A percentile compares a stretch with the other conserved stretches of the same genome.
phyloP scores from a whole-genome alignment of 2,329 filamentous ascomycete species.

The Penicillium paneum region DNA sequence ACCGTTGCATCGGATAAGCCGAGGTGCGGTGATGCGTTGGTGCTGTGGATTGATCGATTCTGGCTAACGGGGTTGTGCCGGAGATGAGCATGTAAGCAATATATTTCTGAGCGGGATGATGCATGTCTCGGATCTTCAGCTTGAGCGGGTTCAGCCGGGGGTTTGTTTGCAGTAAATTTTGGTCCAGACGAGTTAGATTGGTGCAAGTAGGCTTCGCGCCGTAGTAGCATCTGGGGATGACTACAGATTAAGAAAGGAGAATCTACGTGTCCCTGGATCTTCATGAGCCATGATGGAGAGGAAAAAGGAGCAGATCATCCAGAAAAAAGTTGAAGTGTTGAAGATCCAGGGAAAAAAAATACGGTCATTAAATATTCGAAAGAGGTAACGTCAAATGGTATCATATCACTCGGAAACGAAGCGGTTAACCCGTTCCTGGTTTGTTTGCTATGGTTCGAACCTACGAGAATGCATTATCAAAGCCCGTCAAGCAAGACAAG shows the following conservation, averaged over 20 bases:
- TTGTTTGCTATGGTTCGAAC: conserved; percentile 34
- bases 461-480: conserved; percentile 35
- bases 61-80: background rate
- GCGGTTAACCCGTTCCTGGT: conserved; percentile 24
- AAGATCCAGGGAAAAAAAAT: conserved; percentile 12
- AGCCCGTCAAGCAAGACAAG: conserved; percentile 39
- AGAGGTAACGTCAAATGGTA: conserved; percentile 31
- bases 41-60: background rate
- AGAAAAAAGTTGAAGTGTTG: background rate
- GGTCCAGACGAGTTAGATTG: background rate
- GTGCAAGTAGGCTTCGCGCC: background rate
- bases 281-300: background rate
- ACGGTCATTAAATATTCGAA: conserved; percentile 28
- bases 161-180: background rate
- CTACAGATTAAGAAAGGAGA: background rate
- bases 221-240: background rate
- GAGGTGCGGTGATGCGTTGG: background rate
- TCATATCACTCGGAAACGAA: conserved; percentile 33
- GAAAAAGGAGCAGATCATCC: background rate
- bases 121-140: background rate
- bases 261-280: background rate
- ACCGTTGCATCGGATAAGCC: background rate
- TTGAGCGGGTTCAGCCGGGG: background rate
- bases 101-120: background rate
- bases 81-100: background rate